Conservation (phyloP, 257 asterid genomes). For the Jaltomata sinuosa region DNA sequence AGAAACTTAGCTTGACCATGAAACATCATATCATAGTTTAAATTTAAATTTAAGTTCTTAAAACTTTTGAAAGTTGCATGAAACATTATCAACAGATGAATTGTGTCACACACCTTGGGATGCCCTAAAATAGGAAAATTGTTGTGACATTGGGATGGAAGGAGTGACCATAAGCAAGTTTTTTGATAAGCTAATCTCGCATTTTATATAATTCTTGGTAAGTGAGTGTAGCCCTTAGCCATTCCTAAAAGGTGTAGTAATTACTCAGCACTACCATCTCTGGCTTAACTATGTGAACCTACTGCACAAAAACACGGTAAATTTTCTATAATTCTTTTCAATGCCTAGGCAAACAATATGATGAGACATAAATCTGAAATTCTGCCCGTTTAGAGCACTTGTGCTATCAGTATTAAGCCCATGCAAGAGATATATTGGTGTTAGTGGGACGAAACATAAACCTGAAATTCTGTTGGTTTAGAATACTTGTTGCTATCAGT, state of each 20-base stretch:
- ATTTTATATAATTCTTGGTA: background rate
- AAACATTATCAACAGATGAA: background rate
- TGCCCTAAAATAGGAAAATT: background rate
- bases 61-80: background rate
- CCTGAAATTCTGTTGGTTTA: constrained; percentile 88
- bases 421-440: constrained; percentile 69
- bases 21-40: background rate
- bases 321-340: background rate
- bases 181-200: background rate
- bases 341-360: background rate
- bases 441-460: constrained; percentile 28
- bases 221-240: background rate
- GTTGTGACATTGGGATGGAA: background rate
- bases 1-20: background rate
- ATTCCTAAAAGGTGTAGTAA: background rate
- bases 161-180: background rate
- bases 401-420: constrained; percentile 26
- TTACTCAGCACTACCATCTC: background rate
- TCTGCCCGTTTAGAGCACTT: constrained; percentile 70
- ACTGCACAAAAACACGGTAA: background rate
- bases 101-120: background rate
- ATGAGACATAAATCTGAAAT: constrained; percentile 46
- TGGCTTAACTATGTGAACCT: background rate
- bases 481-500: constrained; percentile 78
- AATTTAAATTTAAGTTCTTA: background rate